Conservation (phyloP, 2,329 filamentous ascomycete species). For the Talaromyces amestolkiae region DNA sequence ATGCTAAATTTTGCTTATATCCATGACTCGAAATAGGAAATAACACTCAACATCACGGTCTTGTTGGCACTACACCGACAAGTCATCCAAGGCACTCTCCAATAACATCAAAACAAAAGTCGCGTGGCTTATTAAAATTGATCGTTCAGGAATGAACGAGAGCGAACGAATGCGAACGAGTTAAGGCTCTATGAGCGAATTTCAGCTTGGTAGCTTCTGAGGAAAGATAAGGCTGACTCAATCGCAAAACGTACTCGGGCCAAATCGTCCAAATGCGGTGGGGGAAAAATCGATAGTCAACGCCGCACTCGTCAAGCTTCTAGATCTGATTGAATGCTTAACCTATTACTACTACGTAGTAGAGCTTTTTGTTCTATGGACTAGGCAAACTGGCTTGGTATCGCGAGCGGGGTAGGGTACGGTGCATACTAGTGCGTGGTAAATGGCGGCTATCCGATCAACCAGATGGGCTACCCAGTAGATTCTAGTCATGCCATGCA, state of each 20-base stretch:
- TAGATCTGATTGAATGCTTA: conserved; percentile 8
- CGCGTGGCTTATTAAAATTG: conserved; percentile 5
- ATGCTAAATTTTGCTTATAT: neutral
- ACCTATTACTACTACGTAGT: neutral
- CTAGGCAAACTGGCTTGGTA: neutral
- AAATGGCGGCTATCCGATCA: conserved; percentile 8
- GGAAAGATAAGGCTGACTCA: conserved; percentile 1
- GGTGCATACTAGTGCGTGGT: conserved; percentile 3
- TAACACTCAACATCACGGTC: neutral
- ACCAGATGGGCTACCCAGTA: neutral
- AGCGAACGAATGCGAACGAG: neutral
- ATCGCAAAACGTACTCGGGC: neutral
- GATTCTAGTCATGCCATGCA: conserved; percentile 4
- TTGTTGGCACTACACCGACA: neutral
- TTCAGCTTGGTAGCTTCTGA: neutral
- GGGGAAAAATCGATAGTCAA: conserved; percentile 6
- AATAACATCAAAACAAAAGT: conserved; percentile 9
- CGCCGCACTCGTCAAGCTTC: conserved; percentile 1
- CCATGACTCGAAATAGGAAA: neutral
- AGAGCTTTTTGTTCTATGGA: too few relatives aligned
- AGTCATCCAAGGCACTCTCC: neutral
- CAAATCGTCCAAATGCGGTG: neutral
- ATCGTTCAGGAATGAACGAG: neutral
- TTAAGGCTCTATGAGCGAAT: neutral
- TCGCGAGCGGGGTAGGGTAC: conserved; percentile 2